Evolutionary conservation across 2,329 filamentous ascomycete species (phyloP).

Genomic region (Colletotrichum lindemuthianum): DNA sequence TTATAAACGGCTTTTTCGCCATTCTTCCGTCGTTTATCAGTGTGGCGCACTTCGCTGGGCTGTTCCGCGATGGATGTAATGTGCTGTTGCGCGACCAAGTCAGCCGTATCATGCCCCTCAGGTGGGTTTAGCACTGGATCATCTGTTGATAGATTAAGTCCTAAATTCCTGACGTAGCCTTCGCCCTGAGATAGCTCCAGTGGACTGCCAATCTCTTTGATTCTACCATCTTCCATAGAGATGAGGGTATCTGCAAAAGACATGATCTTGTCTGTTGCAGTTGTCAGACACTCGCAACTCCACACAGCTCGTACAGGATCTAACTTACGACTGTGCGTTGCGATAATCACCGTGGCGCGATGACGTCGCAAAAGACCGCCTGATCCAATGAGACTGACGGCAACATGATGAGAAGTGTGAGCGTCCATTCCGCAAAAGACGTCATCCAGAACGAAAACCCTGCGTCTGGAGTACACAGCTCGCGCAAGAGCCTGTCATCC

Average conservation of each 20-base stretch:
- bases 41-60: background rate
- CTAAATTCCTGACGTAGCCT: slow-evolving; percentile 9
- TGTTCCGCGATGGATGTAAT: background rate
- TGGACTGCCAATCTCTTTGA: slow-evolving; percentile 9
- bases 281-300: background rate
- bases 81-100: background rate
- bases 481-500: slow-evolving; percentile 12
- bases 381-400: background rate
- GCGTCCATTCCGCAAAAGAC: slow-evolving; percentile 30
- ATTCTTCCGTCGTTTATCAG: slow-evolving; percentile 19
- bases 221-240: slow-evolving; percentile 2
- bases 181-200: background rate
- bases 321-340: slow-evolving; percentile 25
- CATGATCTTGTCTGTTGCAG: slow-evolving; percentile 18
- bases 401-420: slow-evolving; percentile 4
- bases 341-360: background rate
- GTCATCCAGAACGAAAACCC: slow-evolving; percentile 22
- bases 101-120: background rate
- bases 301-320: too few relatives aligned
- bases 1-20: slow-evolving; percentile 23
- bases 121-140: background rate
- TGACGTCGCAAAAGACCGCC: slow-evolving; percentile 5
- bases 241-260: slow-evolving; percentile 8
- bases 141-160: background rate
- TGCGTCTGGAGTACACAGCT: slow-evolving; percentile 13